Evolutionary conservation across 2,329 filamentous ascomycete species (phyloP), one percentile per base, ranked within the genome.

Genomic region (Penicillium crustosum): DNA sequence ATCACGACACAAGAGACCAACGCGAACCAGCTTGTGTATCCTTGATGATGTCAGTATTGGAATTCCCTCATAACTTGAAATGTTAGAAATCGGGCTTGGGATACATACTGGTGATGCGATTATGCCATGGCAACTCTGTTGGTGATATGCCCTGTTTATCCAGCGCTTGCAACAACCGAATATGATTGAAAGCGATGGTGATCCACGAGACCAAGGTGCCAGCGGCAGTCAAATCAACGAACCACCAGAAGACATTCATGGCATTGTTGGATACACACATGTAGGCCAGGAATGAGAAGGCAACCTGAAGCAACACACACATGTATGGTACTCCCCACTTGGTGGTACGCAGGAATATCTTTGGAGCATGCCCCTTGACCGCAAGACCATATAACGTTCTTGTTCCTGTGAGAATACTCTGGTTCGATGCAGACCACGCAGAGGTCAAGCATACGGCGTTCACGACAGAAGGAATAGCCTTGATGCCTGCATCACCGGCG

Each of bases 381-480:
- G 76, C 76, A 2, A 78, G 66, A 31, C 74, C 74, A 61, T 82
- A 83, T 10, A 85, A 75, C 55, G 79, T 80, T 60, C 82, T 78
- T 7, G 80, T 82, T 12, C 79, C 80, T 2, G 79, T 78, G 66
- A 81, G 81, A 52, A 92, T 77, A 67, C 82, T 84, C 63, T 88
- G 85, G 64, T 91, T 91, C 0, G 83, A 86, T 0, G 88, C 82
- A 0, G 88, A 90, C 75, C 85, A 87, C 0, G 87, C 88, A 0
- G 87, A 89, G 0, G 86, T 89, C 63, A 92, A 81, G 64, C 93
- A 87, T 27, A 92, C 80, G 36, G 88, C 89, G 70, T 93, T 93
- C 74, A 93, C 86, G 54, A 93, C 83, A 6, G 85, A 86, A 0
- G 88, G 87, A 5, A 92, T 82, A 7, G 82, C 86, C 5, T 78